Evolutionary conservation across 352 stramenopile species (phyloP).

Genomic region (Pythium phragmitis): DNA sequence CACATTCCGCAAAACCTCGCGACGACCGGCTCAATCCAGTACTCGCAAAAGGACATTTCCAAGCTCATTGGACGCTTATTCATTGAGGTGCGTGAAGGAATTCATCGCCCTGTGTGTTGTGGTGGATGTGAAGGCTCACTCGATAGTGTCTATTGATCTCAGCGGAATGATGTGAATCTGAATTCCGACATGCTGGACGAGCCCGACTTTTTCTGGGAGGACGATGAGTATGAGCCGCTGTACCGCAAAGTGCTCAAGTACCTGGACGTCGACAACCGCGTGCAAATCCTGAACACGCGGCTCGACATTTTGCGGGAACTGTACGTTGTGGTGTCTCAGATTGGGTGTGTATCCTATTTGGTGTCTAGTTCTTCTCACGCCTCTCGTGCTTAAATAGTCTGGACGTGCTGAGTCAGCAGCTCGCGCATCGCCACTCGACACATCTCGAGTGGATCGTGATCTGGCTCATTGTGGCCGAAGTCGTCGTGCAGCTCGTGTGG

Average conservation of each 20-base stretch:
- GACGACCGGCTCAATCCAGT: conserved; percentile 82
- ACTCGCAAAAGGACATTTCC: conserved; percentile 89
- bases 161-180: conserved; percentile 86
- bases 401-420: conserved; percentile 89
- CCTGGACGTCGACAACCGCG: conserved; percentile 87
- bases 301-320: conserved; percentile 93
- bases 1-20: conserved; percentile 88
- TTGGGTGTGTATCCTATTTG: background rate
- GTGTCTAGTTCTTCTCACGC: background rate
- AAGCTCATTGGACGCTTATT: conserved; percentile 90
- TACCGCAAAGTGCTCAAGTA: conserved; percentile 92
- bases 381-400: conserved; percentile 41
- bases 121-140: background rate
- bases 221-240: conserved; percentile 89
- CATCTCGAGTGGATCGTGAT: conserved; percentile 95
- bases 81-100: conserved; percentile 47
- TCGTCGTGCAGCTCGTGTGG: conserved; percentile 83
- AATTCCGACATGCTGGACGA: conserved; percentile 93
- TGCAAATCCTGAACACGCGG: conserved; percentile 92
- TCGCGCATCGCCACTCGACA: conserved; percentile 77
- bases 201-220: conserved; percentile 92
- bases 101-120: background rate
- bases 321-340: conserved; percentile 30
- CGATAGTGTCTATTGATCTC: background rate
- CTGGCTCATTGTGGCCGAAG: conserved; percentile 88